Conservation (phyloP, 768 basidiomycete genomes). For the Naganishia antarctica region DNA sequence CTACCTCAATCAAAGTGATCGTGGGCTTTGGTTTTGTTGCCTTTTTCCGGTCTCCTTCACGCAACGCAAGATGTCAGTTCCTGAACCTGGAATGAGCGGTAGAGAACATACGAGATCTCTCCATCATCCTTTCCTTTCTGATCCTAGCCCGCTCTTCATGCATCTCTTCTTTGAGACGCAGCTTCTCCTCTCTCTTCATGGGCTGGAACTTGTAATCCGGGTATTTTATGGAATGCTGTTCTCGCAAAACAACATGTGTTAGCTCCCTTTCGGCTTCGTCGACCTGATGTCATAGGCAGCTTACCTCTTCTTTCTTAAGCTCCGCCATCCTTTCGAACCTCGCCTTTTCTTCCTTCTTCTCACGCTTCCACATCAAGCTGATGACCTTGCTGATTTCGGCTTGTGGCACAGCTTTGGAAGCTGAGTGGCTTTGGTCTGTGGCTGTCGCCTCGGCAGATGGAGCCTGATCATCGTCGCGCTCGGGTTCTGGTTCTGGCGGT, state of each 20-base stretch:
- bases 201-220: constrained; percentile 49
- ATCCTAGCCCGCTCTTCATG: constrained; percentile 35
- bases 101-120: constrained; percentile 5
- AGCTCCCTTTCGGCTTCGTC: no score
- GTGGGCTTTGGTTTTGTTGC: background rate
- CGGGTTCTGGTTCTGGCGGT: background rate
- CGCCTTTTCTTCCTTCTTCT: constrained; percentile 54
- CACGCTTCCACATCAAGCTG: constrained; percentile 63
- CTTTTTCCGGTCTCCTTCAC: constrained; percentile 9
- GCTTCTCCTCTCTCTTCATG: constrained; percentile 40
- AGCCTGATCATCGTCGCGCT: no score
- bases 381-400: constrained; percentile 64
- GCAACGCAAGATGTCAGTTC: background rate
- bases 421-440: background rate
- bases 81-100: background rate
- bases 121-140: constrained; percentile 1
- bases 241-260: no score
- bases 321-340: constrained; percentile 45
- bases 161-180: constrained; percentile 35
- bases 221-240: constrained; percentile 41
- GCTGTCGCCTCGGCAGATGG: background rate
- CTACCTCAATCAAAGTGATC: background rate
- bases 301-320: constrained; percentile 47
- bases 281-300: no score
- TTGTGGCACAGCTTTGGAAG: constrained; percentile 51